Percentiles rank a stretch among this genome's conserved stretches.
These are phyloP conservation scores for Setomelanomma holmii DNA, from an alignment of 2,329 filamentous ascomycete genomes.

Conservation along the genomic window DNA sequence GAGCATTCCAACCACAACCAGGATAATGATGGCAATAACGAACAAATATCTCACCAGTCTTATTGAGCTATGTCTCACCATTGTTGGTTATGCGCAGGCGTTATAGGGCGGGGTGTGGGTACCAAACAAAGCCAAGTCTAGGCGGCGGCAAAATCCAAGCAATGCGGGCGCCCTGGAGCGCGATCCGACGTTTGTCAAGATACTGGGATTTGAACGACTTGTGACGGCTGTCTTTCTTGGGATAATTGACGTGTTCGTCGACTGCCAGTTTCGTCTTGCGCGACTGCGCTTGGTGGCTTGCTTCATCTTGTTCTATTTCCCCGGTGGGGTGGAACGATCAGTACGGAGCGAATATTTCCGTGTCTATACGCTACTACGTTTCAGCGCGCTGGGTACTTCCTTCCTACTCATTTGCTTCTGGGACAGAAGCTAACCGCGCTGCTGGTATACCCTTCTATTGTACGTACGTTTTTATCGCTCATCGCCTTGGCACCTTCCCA, in stretches of 20 bases:
- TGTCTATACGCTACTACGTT: conserved; percentile 1
- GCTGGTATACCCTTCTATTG: conserved; percentile 45
- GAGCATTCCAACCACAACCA: conserved; percentile 37
- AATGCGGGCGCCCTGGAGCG: conserved; percentile 7
- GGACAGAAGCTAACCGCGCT: conserved; percentile 24
- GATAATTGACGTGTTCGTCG: neutral
- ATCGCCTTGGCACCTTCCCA: neutral
- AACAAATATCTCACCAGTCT: conserved; percentile 21
- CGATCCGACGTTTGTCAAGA: no score
- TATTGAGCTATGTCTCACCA: conserved; percentile 26
- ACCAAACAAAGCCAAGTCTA: no score
- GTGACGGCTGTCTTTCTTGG: conserved; percentile 27
- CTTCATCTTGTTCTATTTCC: conserved; percentile 5
- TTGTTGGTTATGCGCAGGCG: conserved; percentile 11
- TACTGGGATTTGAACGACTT: conserved; percentile 17
- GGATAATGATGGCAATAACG: conserved; percentile 40
- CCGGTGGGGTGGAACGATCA: conserved; percentile 7
- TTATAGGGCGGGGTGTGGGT: conserved; percentile 4
- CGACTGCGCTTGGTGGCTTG: conserved; percentile 4
- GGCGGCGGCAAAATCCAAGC: neutral
- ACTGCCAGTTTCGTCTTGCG: conserved; percentile 2
- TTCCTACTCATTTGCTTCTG: conserved; percentile 3
- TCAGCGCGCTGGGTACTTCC: conserved; percentile 8
- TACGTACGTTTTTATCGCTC: conserved; percentile 39
- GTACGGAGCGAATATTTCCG: conserved; percentile 6